Evolutionary conservation across 805 yeast genomes (phyloP).

Genomic region (Wickerhamomyces chaumierensis): DNA sequence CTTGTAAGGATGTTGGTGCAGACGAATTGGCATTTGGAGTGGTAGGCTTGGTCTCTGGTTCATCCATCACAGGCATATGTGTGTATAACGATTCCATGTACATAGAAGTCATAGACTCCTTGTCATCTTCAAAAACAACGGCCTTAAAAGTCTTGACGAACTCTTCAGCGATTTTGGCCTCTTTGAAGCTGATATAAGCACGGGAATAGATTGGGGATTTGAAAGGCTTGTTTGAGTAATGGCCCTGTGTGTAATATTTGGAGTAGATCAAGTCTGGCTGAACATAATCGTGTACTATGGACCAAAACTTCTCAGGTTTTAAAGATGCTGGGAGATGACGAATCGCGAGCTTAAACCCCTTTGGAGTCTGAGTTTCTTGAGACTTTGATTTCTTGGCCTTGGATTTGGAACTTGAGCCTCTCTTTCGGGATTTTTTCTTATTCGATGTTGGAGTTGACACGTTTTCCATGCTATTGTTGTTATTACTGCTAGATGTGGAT

Average conservation of each 20-base stretch:
- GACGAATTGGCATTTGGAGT: neutral
- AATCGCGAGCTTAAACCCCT: constrained; percentile 20
- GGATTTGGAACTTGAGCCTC: neutral
- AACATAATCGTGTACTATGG: constrained; percentile 9
- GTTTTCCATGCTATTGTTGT: constrained; percentile 3
- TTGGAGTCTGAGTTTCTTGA: neutral
- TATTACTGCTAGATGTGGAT: too few species aligned
- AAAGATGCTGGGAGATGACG: constrained; percentile 35
- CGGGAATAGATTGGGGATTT: constrained; percentile 30
- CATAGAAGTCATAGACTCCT: constrained; percentile 23
- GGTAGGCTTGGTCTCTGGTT: neutral
- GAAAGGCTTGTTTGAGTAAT: constrained; percentile 25
- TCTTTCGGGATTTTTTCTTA: neutral
- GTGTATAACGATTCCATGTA: constrained; percentile 25
- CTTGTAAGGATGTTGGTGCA: constrained; percentile 9
- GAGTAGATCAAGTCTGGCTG: constrained; percentile 7
- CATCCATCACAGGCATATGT: constrained; percentile 16
- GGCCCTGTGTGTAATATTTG: constrained; percentile 31
- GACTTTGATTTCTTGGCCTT: neutral
- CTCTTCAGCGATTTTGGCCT: constrained; percentile 15
- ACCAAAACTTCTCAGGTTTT: constrained; percentile 19
- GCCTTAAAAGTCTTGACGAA: constrained; percentile 19
- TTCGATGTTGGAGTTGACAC: neutral
- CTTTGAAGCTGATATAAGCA: constrained; percentile 27
- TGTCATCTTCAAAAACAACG: constrained; percentile 11